A percentile compares a stretch with the other conserved stretches of the same genome.
Conservation (phyloP, 257 asterid species). For the Ocimum tenuiflorum region DNA sequence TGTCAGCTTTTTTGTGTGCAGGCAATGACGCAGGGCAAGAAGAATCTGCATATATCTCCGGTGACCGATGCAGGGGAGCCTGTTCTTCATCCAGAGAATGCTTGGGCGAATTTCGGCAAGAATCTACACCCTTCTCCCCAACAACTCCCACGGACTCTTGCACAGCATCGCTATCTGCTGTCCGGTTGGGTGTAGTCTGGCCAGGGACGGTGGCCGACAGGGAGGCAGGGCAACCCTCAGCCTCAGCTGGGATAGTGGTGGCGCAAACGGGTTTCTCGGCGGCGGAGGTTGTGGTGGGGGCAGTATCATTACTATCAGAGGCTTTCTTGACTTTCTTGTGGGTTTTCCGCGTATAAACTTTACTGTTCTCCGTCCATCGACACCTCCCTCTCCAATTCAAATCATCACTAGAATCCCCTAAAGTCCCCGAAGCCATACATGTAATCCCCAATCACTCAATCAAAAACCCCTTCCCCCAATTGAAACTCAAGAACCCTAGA, state of each 20-base stretch:
- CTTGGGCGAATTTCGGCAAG: not conserved
- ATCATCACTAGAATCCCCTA: constrained; percentile 32
- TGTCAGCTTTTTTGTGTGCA: not conserved
- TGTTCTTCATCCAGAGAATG: constrained; percentile 6
- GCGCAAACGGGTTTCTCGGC: constrained; percentile 17
- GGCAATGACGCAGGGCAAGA: not conserved
- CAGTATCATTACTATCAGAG: constrained; percentile 1
- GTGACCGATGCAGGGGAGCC: not conserved
- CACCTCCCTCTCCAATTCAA: constrained; percentile 28
- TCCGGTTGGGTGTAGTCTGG: not conserved
- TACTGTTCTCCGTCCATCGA: constrained; percentile 35
- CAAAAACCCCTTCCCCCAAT: constrained; percentile 15
- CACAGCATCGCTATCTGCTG: not conserved
- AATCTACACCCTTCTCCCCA: constrained; percentile 15
- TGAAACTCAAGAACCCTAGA: constrained; percentile 33
- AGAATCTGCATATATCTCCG: not conserved
- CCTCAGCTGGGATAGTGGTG: constrained; percentile 13
- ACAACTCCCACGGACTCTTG: not conserved
- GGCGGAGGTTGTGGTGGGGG: no score
- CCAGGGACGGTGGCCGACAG: constrained; percentile 7
- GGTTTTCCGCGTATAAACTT: constrained; percentile 41
- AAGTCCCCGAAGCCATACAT: constrained; percentile 53
- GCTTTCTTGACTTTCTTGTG: constrained; percentile 20
- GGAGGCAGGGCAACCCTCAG: constrained; percentile 18
- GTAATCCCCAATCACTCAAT: constrained; percentile 22